A percentile compares a stretch with the other conserved stretches of the same genome.
These are phyloP conservation scores for Acanthamoeba quina DNA, from an alignment of 208 protist species.

Conservation along the genomic window DNA sequence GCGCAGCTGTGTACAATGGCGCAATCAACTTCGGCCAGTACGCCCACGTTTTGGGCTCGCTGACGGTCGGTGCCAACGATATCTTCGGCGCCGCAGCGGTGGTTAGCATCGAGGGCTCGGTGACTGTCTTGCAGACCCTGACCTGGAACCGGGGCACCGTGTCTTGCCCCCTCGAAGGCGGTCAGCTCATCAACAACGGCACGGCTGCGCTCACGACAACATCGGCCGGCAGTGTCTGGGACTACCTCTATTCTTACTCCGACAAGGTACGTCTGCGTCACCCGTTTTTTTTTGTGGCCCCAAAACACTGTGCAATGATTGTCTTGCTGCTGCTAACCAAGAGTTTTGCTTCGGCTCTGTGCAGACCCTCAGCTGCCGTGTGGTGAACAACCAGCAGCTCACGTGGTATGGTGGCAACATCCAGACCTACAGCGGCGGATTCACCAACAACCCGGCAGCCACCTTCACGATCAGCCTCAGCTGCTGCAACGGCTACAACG, in stretches of 20 bases:
- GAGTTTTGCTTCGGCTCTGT: not conserved
- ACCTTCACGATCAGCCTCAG: constrained; percentile 27
- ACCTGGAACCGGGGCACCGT: constrained; percentile 6
- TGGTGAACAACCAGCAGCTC: constrained; percentile 57
- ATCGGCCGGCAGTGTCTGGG: not conserved
- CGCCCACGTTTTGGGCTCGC: not conserved
- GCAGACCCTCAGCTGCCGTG: constrained; percentile 14
- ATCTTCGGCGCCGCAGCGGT: not conserved
- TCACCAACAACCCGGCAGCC: constrained; percentile 52
- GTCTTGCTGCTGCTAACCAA: not conserved
- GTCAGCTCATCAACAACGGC: constrained; percentile 57
- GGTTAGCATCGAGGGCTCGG: constrained; percentile 1
- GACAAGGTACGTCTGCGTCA: constrained; percentile 1
- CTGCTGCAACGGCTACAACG: not conserved
- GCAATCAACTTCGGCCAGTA: constrained; percentile 53
- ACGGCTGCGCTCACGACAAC: not conserved
- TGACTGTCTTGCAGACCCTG: constrained; percentile 16
- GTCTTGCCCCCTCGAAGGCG: not conserved
- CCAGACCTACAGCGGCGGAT: not conserved
- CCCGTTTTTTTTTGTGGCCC: not conserved
- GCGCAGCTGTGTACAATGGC: not conserved
- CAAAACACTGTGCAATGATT: no score
- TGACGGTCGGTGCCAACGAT: not conserved
- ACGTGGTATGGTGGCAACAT: constrained; percentile 31
- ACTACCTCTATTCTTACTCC: not conserved